A percentile compares a stretch with the other conserved stretches of the same genome.
These are phyloP conservation scores for Suillus discolor DNA, from an alignment of 768 basidiomycete species.

Conservation along the genomic window DNA sequence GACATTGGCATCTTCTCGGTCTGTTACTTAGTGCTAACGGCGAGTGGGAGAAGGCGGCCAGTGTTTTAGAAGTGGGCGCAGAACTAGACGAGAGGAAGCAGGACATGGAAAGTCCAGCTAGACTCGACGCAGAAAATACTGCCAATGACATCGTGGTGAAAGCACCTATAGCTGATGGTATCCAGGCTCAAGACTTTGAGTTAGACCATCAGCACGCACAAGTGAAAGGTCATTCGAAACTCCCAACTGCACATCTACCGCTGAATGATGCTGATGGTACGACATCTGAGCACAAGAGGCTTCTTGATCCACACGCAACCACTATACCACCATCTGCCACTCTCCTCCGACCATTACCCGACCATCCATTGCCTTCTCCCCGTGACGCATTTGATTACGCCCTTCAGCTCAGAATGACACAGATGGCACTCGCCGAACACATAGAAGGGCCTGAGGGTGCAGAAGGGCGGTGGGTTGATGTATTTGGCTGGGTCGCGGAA, in stretches of 20 bases:
- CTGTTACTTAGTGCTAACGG: constrained; percentile 77
- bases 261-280: constrained; percentile 2
- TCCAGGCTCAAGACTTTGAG: constrained; percentile 15
- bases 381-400: constrained; percentile 74
- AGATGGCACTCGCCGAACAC: constrained; percentile 78
- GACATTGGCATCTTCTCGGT: constrained; percentile 92
- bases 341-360: constrained; percentile 49
- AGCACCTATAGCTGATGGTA: background rate
- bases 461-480: constrained; percentile 76
- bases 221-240: background rate
- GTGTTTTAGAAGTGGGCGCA: constrained; percentile 79
- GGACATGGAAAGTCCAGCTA: constrained; percentile 32
- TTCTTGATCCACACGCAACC: constrained; percentile 34
- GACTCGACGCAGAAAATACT: constrained; percentile 26
- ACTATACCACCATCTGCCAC: constrained; percentile 41
- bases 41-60: constrained; percentile 76
- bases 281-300: background rate
- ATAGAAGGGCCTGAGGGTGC: constrained; percentile 87
- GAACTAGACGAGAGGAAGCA: constrained; percentile 48
- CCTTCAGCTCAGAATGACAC: constrained; percentile 85
- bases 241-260: background rate
- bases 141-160: constrained; percentile 18
- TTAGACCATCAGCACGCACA: constrained; percentile 11
- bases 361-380: constrained; percentile 51
- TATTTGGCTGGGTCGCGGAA: constrained; percentile 86